Percentiles rank a stretch among this genome's conserved stretches.
Conservation (phyloP, 2,329 filamentous ascomycete species). For the Aspergillus pseudoglaucus region DNA sequence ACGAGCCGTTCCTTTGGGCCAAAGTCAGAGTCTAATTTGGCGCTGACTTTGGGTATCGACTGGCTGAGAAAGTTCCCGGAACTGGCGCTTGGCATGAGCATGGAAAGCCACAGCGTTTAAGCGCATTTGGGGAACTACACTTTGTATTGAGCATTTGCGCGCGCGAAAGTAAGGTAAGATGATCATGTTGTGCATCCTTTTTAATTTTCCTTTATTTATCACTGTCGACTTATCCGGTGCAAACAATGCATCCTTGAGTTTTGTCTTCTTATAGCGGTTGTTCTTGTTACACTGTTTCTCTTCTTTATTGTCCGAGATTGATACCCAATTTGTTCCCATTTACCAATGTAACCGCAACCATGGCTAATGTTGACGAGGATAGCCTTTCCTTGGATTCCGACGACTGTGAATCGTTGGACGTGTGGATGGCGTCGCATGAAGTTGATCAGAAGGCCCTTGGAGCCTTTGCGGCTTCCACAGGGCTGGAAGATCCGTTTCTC, state of each 20-base stretch:
- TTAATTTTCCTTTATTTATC: neutral
- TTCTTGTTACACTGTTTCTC: neutral
- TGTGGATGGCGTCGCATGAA: constrained; percentile 86
- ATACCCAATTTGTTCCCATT: constrained; percentile 5
- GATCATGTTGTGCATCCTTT: neutral
- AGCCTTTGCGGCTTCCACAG: constrained; percentile 74
- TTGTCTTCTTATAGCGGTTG: neutral
- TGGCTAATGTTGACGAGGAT: constrained; percentile 23
- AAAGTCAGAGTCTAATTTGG: neutral
- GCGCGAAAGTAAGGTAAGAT: constrained; percentile 23
- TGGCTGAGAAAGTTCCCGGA: neutral
- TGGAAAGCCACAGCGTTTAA: constrained; percentile 21
- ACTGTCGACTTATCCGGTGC: neutral
- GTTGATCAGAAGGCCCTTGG: constrained; percentile 97
- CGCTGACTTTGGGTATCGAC: neutral
- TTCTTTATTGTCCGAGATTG: neutral
- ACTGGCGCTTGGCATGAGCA: constrained; percentile 21
- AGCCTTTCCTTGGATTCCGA: constrained; percentile 18
- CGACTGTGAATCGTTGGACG: constrained; percentile 26
- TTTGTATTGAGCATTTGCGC: constrained; percentile 17
- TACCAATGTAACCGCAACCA: neutral
- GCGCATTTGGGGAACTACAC: constrained; percentile 7
- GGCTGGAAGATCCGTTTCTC: constrained; percentile 69
- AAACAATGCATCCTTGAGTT: neutral
- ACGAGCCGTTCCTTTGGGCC: neutral